Conservation (phyloP, 495 filamentous ascomycete genomes). For the Penicillium coffeae region DNA sequence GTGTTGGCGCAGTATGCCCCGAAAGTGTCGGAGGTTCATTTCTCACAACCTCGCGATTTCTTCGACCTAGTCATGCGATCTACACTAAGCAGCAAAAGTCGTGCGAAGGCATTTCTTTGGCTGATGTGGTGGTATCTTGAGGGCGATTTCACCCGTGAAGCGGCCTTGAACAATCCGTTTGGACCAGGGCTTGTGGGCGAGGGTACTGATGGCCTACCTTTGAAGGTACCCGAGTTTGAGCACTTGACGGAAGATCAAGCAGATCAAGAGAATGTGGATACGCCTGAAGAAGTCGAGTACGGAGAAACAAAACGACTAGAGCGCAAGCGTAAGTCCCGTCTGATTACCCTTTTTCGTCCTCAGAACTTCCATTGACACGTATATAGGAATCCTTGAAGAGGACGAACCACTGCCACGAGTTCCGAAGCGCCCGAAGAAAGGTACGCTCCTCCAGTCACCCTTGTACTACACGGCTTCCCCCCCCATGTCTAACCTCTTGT, state of each 20-base stretch:
- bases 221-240: slow-evolving; percentile 79
- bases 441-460: slow-evolving; percentile 16
- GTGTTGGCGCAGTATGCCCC: slow-evolving; percentile 86
- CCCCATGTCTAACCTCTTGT: not conserved
- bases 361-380: slow-evolving; percentile 6
- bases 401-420: slow-evolving; percentile 57
- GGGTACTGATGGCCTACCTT: slow-evolving; percentile 59
- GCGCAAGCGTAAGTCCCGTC: slow-evolving; percentile 58
- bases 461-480: not conserved
- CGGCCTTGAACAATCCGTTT: slow-evolving; percentile 83
- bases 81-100: slow-evolving; percentile 73
- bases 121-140: slow-evolving; percentile 99
- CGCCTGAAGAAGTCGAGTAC: slow-evolving; percentile 77
- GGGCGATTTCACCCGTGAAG: slow-evolving; percentile 82
- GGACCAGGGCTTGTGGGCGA: slow-evolving; percentile 66
- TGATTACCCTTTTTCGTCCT: not conserved
- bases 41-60: slow-evolving; percentile 81
- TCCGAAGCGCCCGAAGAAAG: slow-evolving; percentile 55
- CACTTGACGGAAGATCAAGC: slow-evolving; percentile 73
- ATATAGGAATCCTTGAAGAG: slow-evolving; percentile 54
- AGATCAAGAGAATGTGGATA: slow-evolving; percentile 84
- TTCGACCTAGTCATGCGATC: slow-evolving; percentile 93
- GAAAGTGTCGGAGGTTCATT: slow-evolving; percentile 90
- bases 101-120: slow-evolving; percentile 91
- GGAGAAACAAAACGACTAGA: slow-evolving; percentile 81